These are phyloP conservation scores for Bretschneidera sinensis DNA, from an alignment of 345 rosid genomes.

Conservation along the genomic window DNA sequence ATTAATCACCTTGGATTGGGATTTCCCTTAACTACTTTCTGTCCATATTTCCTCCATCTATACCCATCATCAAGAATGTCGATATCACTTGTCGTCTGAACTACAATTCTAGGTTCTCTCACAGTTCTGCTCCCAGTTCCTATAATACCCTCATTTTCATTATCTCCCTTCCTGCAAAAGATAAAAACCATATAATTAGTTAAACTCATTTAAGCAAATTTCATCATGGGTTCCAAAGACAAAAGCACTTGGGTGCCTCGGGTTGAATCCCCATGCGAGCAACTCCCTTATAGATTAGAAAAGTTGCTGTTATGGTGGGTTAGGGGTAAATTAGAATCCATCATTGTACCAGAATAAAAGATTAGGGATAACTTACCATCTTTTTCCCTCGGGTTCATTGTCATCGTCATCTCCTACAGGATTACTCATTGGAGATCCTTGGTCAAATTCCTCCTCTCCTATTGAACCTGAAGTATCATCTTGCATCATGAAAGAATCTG, in stretches of 20 bases:
- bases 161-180: constrained; percentile 68
- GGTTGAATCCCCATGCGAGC: too few species aligned
- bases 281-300: too few species aligned
- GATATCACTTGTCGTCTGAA: constrained; percentile 92
- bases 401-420: constrained; percentile 61
- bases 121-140: constrained; percentile 70
- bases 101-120: constrained; percentile 87
- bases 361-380: constrained; percentile 61
- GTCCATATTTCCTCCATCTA: constrained; percentile 98
- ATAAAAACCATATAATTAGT: background rate
- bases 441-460: constrained; percentile 78
- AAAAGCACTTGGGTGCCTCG: too few species aligned
- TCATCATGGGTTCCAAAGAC: too few species aligned
- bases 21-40: constrained; percentile 95
- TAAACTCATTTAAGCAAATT: background rate
- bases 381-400: constrained; percentile 64
- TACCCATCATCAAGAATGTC: constrained; percentile 97
- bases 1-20: constrained; percentile 80
- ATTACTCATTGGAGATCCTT: constrained; percentile 52
- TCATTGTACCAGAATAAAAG: too few species aligned
- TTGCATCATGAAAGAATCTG: constrained; percentile 45
- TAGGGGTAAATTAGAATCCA: too few species aligned
- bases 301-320: too few species aligned
- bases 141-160: constrained; percentile 46
- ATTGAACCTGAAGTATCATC: constrained; percentile 67